Evolutionary conservation across 1,284 basidiomycete species (phyloP).

Genomic region (Puccinia triticina): DNA sequence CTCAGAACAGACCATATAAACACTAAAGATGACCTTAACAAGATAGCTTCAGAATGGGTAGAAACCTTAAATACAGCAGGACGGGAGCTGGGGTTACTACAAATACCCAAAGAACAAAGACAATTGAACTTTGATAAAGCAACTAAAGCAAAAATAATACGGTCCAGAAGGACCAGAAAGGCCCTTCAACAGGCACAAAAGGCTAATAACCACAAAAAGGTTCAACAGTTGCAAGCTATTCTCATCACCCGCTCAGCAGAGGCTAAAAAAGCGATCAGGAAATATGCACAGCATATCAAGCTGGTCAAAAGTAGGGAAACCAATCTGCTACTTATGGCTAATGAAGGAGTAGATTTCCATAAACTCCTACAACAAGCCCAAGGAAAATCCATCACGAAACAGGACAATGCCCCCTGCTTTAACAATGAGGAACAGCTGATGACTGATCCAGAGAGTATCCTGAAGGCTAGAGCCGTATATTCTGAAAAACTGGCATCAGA

Average conservation of each 20-base stretch:
- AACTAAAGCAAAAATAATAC: background rate
- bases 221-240: too few relatives aligned
- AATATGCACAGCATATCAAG: background rate
- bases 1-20: background rate
- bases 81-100: background rate
- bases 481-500: conserved; percentile 12
- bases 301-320: background rate
- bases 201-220: too few relatives aligned
- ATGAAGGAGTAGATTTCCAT: background rate
- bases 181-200: too few relatives aligned
- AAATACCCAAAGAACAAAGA: background rate
- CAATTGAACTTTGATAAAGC: background rate
- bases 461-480: background rate
- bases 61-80: background rate
- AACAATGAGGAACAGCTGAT: background rate
- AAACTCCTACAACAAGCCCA: background rate
- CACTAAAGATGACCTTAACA: background rate
- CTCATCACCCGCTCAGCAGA: too few relatives aligned
- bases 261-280: background rate
- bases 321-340: too few relatives aligned
- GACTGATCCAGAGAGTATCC: background rate
- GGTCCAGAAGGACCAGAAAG: too few relatives aligned
- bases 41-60: background rate
- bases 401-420: background rate
- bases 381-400: background rate